Evolutionary conservation across 73 alveolate species (phyloP), one percentile per base, ranked within the genome.

Genomic region (Diophrys sp.): DNA sequence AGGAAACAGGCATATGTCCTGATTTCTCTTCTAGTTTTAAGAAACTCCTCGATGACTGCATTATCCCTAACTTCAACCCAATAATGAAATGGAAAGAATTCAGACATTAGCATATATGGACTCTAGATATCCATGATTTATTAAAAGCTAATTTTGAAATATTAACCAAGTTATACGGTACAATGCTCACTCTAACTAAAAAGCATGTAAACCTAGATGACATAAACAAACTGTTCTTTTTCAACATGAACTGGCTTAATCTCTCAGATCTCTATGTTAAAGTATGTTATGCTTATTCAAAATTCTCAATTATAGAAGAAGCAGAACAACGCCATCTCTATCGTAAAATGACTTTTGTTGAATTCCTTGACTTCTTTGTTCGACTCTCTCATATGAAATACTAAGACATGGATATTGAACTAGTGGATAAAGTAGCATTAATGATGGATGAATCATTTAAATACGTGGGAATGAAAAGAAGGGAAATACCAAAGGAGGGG

Each of bases 61-160:
- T 82, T 29, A 8, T 74, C 23, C 72, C 72, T 18, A 56, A 74
- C 44, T 26, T 66, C 29, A 2, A 55, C 18, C 62, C 62, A 0
- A 29, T 66, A 27, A 26, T 71, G 55, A 75, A 73, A 14, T 82
- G 90, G 90, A 31, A 57, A 28, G 72, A 73, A 33, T 82, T 73
- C 33, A 73, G 90, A 66, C 75, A 82, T 27, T 67, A 56, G 27
- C 55, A 32, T 0, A 57, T 82, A 25, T 82, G 84, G 83, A 78
- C 80, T 0, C 31, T 70, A 11, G 84, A 73, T 32, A 78, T 82
- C 1, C 79, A 82, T 29, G 73, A 74, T 26, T 74, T 82, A 1
- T 23, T 82, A 5, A 81, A 82, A 55, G 84, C 84, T 66, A 82
- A 82, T 66, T 8, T 82, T 70, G 84, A 73, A 31, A 81, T 54